Percentiles rank a stretch among this genome's conserved stretches.
phyloP scores from a whole-genome alignment of 306 rosid species.

The Inga leiocalycina region DNA sequence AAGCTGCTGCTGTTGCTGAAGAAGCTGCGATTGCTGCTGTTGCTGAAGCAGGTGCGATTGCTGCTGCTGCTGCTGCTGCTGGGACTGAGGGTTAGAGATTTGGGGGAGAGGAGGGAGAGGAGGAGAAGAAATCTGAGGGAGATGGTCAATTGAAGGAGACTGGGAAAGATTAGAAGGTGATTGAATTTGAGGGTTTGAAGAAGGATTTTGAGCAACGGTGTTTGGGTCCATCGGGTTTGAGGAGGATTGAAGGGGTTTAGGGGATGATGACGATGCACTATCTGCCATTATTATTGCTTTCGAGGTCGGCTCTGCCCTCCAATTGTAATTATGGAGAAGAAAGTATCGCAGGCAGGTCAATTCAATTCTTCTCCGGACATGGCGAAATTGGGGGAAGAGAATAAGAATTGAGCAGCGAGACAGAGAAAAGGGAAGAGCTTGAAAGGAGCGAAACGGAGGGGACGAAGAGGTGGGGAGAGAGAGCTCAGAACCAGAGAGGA shows the following conservation, averaged over 20 bases:
- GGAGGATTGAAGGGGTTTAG: constrained; percentile 48
- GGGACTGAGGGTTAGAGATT: constrained; percentile 53
- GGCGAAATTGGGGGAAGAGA: neutral
- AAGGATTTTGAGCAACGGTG: constrained; percentile 24
- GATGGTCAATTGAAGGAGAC: constrained; percentile 54
- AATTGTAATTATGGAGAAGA: neutral
- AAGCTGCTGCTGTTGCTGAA: constrained; percentile 18
- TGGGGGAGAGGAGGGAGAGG: constrained; percentile 50
- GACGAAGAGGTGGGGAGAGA: neutral
- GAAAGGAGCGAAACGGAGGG: neutral
- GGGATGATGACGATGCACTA: constrained; percentile 43
- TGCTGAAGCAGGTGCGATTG: neutral
- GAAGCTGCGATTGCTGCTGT: no score
- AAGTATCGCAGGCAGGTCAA: neutral
- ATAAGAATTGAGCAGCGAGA: neutral
- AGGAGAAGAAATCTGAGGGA: constrained; percentile 59
- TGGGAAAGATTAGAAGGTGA: constrained; percentile 56
- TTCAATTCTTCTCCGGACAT: constrained; percentile 19
- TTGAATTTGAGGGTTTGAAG: constrained; percentile 42
- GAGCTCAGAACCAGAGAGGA: neutral
- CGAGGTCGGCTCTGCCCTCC: constrained; percentile 6
- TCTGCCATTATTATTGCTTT: constrained; percentile 64
- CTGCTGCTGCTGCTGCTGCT: constrained; percentile 31
- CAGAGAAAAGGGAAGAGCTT: neutral
- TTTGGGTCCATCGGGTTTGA: constrained; percentile 25